Base-by-base conservation (phyloP, 176 grass and related monocot species). In the Calamus simplicifolius region DNA sequence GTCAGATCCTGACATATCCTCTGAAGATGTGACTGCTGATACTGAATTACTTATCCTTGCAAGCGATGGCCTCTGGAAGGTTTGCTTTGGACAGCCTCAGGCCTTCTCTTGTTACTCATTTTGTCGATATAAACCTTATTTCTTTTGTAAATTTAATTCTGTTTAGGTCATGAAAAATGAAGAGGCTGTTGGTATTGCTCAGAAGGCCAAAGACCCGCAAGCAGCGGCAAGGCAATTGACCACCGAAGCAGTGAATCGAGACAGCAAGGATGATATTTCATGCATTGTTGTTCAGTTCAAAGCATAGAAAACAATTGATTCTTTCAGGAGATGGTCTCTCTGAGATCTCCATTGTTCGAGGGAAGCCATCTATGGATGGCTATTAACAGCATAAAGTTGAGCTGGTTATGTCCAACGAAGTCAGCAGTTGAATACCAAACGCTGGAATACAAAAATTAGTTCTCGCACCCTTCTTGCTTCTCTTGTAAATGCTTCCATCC, bases 31-130 rank as follows among this genome's bases (percentile, higher is more conserved):
- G 21, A 68, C 29, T 4, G 17, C 28, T 7, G 65, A 56, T 16
- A 56, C 28, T 35, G 65, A 68, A 27, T 29, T 68, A 18, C 51
- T 68, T 14, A 68, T 68, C 17, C 52, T 68, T 43, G 65, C 65
- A 21, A 68, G 65, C 21, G 65, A 68, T 68, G 65, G 65, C 29
- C 27, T 68, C 14, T 68, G 65, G 65, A 68, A 68, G 65, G 65
- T 68, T 38, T 18, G 4, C 28, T 21, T 68, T 31, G 8, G 2
- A 35, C 6, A 8, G 10, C 35, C 10, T 10, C 10, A 12, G 35
- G 6, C 35, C 4, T 31, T 31, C 35, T 13, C 35, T 43, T 12
- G 35, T 43, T 43, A 13, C 35, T 43, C 35, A 43, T 13, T 43
- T 12, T 43, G 12, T 43, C 35, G 12, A 10, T 43, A 43, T 43